These are phyloP conservation scores for Niveomyces coronatus DNA, from an alignment of 2,329 filamentous ascomycete species.

Conservation along the genomic window DNA sequence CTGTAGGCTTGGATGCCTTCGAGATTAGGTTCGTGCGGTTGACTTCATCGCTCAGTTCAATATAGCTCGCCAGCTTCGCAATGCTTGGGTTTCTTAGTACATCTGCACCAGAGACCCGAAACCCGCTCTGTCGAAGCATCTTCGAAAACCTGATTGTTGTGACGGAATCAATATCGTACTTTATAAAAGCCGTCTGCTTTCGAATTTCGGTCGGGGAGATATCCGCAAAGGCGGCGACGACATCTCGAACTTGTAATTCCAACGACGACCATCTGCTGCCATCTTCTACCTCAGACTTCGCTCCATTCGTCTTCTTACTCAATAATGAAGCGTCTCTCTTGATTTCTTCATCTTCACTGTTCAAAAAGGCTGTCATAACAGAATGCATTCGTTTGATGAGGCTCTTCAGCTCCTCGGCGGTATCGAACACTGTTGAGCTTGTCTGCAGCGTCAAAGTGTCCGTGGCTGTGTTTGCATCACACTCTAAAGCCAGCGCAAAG, in stretches of 20 bases:
- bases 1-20: too few species aligned
- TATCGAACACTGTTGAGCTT: conserved; percentile 1
- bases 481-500: background rate
- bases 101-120: conserved; percentile 23
- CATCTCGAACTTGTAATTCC: background rate
- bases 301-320: background rate
- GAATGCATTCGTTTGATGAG: background rate
- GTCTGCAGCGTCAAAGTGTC: background rate
- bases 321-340: too few species aligned
- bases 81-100: conserved; percentile 23
- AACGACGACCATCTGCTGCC: background rate
- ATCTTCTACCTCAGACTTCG: background rate
- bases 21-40: too few species aligned
- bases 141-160: conserved; percentile 23
- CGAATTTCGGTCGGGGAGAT: conserved; percentile 14
- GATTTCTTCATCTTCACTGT: background rate
- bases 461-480: background rate
- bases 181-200: conserved; percentile 22
- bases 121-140: conserved; percentile 17
- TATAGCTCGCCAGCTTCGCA: conserved; percentile 13
- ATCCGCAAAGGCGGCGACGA: background rate
- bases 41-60: background rate
- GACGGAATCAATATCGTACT: conserved; percentile 23
- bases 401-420: background rate
- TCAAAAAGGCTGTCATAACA: background rate